These are phyloP conservation scores for Colletotrichum ledebouriae DNA, from an alignment of 2,329 filamentous ascomycete species.

Conservation along the genomic window DNA sequence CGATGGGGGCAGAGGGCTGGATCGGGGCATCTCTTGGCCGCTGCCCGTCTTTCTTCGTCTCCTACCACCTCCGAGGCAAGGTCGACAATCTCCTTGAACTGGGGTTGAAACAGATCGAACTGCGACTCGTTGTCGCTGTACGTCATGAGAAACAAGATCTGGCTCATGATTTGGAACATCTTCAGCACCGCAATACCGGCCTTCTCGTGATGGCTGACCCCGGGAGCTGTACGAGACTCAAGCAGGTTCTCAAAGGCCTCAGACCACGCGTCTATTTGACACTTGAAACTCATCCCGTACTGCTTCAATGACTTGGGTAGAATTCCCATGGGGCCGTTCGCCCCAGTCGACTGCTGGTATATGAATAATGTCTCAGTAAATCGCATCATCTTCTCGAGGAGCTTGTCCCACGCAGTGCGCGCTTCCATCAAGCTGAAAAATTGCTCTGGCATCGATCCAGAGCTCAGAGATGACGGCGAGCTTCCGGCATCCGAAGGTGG, in stretches of 20 bases:
- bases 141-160: constrained; percentile 70
- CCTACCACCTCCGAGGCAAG: constrained; percentile 71
- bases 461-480: constrained; percentile 56
- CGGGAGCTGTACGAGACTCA: constrained; percentile 60
- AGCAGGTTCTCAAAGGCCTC: constrained; percentile 69
- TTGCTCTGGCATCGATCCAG: constrained; percentile 56
- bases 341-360: constrained; percentile 54
- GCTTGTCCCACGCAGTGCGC: constrained; percentile 67
- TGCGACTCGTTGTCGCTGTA: constrained; percentile 70
- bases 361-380: constrained; percentile 70
- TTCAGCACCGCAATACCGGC: constrained; percentile 72
- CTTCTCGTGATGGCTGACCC: constrained; percentile 67
- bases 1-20: constrained; percentile 59
- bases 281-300: constrained; percentile 62
- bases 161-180: constrained; percentile 72
- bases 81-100: constrained; percentile 69
- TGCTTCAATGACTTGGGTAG: constrained; percentile 63
- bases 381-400: constrained; percentile 69
- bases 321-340: constrained; percentile 65
- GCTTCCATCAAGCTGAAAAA: constrained; percentile 68
- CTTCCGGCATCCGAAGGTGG: constrained; percentile 57
- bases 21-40: constrained; percentile 60
- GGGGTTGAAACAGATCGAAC: constrained; percentile 67
- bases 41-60: constrained; percentile 67
- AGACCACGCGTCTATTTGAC: constrained; percentile 67